Evolutionary conservation across 306 rosid genomes (phyloP).

Genomic region (Prunus kanzakura): DNA sequence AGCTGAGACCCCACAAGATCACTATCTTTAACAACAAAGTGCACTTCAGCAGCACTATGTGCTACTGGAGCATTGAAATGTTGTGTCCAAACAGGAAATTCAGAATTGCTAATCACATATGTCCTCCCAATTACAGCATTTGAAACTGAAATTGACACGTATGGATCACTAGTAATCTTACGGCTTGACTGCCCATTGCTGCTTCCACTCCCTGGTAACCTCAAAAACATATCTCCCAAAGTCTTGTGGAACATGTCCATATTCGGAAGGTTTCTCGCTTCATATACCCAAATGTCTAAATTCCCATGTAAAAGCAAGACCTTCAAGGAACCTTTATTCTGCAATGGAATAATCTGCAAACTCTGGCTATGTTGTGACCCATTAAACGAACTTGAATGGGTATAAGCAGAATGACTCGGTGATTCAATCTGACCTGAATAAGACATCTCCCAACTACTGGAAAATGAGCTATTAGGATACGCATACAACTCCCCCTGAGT

Average conservation of each 20-base stretch:
- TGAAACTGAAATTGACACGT: slow-evolving; percentile 63
- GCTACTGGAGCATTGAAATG: slow-evolving; percentile 88
- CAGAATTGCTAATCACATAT: slow-evolving; percentile 84
- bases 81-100: slow-evolving; percentile 88
- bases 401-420: slow-evolving; percentile 23
- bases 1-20: slow-evolving; percentile 92
- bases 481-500: slow-evolving; percentile 45
- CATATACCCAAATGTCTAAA: slow-evolving; percentile 76
- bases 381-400: slow-evolving; percentile 46
- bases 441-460: slow-evolving; percentile 35
- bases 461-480: slow-evolving; percentile 41
- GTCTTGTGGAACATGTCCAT: slow-evolving; percentile 98
- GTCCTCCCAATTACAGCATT: slow-evolving; percentile 91
- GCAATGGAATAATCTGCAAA: slow-evolving; percentile 65
- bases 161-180: slow-evolving; percentile 95
- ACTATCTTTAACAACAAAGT: slow-evolving; percentile 86
- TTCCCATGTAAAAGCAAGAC: slow-evolving; percentile 81
- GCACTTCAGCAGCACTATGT: slow-evolving; percentile 75
- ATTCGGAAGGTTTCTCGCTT: slow-evolving; percentile 80
- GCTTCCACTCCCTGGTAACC: slow-evolving; percentile 49
- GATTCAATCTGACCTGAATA: slow-evolving; percentile 27
- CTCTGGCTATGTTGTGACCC: slow-evolving; percentile 52
- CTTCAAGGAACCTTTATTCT: slow-evolving; percentile 60
- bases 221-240: slow-evolving; percentile 65
- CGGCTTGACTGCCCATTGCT: slow-evolving; percentile 52